Evolutionary conservation across 1,284 basidiomycete genomes (phyloP), one percentile per base, ranked within the genome.

Genomic region (Mixia osmundae): DNA sequence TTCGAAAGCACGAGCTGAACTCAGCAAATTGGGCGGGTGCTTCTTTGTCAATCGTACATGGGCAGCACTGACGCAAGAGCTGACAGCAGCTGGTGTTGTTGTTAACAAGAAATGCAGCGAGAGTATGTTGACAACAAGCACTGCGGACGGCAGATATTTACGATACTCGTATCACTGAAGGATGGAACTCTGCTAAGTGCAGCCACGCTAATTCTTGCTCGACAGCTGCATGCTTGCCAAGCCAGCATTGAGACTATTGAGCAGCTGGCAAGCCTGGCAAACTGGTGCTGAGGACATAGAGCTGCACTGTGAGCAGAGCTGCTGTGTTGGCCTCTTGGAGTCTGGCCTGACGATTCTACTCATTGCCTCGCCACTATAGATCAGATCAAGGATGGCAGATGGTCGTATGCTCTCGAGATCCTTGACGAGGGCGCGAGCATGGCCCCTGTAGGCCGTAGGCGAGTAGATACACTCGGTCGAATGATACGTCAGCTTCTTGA

Each of bases 391-490:
- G 45, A 97, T 94, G 2, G 80, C 78, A 48, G 76, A 80, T 0
- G 91, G 85, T 14, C 89, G 67, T 24, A 87, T 73, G 0, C 76
- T 76, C 60, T 99, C 89, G 11, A 97, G 66, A 47, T 95, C 83
- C 56, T 97, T 97, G 29, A 97, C 67, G 50, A 95, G 91, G 0
- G 72, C 72, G 30, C 89, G 66, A 0, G 91, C 87, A 53, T 95
- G 85, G 0, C 91, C 91, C 14, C 89, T 74, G 55, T 99, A 99
- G 2, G 89, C 91, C 49, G 58, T 55, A 9, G 91, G 91, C 3
- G 85, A 91, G 57, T 99, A 97, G 50, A 95, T 95, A 56, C 89
- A 99, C 55, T 99, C 89, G 4, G 91, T 99, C 1, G 85, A 94
- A 58, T 95, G 95, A 58, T 99, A 99, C 52, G 94, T 87, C 24